Base-by-base conservation (phyloP, 2,329 filamentous ascomycete species). In the Huntiella decipiens region DNA sequence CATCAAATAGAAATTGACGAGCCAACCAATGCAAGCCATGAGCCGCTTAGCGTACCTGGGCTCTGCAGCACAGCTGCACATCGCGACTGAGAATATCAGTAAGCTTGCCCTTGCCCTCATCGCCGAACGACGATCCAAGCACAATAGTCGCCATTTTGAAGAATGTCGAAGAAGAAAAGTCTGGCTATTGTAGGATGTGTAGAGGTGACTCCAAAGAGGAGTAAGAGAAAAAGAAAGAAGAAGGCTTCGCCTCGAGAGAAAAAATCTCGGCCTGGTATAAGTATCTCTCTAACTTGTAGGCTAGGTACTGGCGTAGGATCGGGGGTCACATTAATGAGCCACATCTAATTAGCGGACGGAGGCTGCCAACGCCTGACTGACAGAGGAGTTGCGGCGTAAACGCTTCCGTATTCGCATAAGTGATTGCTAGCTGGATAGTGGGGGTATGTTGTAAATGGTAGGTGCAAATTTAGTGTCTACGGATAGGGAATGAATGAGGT, bases 61-160 rank as follows among this genome's bases (percentile, higher is more conserved):
- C 48, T 44, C 48, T 46, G 48, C 48, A 50, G 48, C 48, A 50
- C 44, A 50, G 48, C 48, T 50, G 48, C 44, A 50, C 48, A 37
- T 50, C 48, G 44, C 39, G 41, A 40, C 44, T 44, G 11, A 50
- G 45, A 43, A 50, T 47, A 43, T 47, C 44, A 38, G 43, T 40
- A 47, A 50, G 45, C 42, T 50, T 47, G 37, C 48, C 48, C 48
- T 50, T 50, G 48, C 48, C 48, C 40, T 50, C 48, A 34, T 50
- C 48, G 48, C 48, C 48, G 44, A 50, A 50, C 31, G 44, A 47
- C 41, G 48, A 50, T 31, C 48, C 48, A 42, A 50, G 48, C 41
- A 50, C 45, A 45, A 50, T 47, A 47, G 48, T 47, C 42, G 48
- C 48, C 48, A 50, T 50, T 35, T 40, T 47, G 48, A 50, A 46